Percentiles rank a stretch among this genome's conserved stretches.
phyloP scores from a whole-genome alignment of 2,329 filamentous ascomycete species.

The Trichoderma polysporum region DNA sequence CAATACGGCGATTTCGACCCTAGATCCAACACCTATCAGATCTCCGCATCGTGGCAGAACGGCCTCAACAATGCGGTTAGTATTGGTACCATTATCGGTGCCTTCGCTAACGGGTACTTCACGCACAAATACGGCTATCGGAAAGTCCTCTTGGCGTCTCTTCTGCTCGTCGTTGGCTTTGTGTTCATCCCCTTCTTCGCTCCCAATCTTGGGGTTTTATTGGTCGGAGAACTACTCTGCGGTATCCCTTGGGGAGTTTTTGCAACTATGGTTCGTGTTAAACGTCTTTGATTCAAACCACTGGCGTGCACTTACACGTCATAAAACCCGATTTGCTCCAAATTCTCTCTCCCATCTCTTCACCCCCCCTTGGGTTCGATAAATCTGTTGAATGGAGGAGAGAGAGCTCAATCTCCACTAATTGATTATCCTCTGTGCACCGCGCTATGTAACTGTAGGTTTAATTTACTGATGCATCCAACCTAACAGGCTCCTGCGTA shows the following conservation, averaged over 20 bases:
- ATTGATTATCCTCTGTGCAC: not conserved
- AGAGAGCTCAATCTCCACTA: not conserved
- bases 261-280: not conserved
- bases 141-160: slow-evolving; percentile 40
- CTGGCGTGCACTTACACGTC: not conserved
- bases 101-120: not conserved
- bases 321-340: not conserved
- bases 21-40: not conserved
- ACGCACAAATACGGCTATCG: slow-evolving; percentile 38
- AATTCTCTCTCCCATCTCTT: not conserved
- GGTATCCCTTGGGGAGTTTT: slow-evolving; percentile 39
- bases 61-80: not conserved
- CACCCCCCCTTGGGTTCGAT: not conserved
- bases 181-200: slow-evolving; percentile 51
- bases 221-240: slow-evolving; percentile 43
- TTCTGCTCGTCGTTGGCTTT: slow-evolving; percentile 35
- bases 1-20: not conserved
- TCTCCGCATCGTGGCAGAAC: not conserved
- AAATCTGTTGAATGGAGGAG: not conserved
- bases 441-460: not conserved
- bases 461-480: not conserved
- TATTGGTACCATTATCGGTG: not conserved
- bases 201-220: slow-evolving; percentile 36
- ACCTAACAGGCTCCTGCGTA: slow-evolving; percentile 9
- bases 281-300: not conserved